Evolutionary conservation across 371 early-diverging fungal genomes (phyloP), one percentile per base, ranked within the genome.

Genomic region (Actinomucor elegans): DNA sequence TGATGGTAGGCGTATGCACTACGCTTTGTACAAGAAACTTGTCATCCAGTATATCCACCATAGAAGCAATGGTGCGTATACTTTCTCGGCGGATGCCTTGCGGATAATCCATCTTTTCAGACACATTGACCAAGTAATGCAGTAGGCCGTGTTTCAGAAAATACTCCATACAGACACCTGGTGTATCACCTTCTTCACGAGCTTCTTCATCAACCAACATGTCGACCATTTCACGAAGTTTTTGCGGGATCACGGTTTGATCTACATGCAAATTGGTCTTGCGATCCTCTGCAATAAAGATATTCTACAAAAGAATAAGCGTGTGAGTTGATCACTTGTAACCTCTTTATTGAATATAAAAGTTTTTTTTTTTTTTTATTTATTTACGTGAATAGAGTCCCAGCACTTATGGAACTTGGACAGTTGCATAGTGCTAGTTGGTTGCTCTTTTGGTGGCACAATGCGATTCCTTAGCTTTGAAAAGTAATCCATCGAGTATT

Each of bases 131-230:
- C 27, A 97, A 76, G 34, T 85, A 79, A 23, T 81, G 85, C 21
- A 97, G 70, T 27, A 97, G 73, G 41, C 83, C 83, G 57, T 91
- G 86, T 55, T 89, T 92, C 50, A 97, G 73, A 42, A 94, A 86
- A 40, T 90, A 89, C 60, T 97, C 98, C 84, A 94, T 95, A 67
- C 96, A 95, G 1, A 89, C 84, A 21, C 94, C 96, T 0, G 90
- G 88, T 0, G 86, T 80, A 29, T 79, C 79, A 32, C 85, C 82
- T 6, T 85, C 79, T 54, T 86, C 86, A 29, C 86, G 69, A 18
- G 86, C 86, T 61, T 94, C 92, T 71, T 97, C 98, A 64, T 92
- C 92, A 11, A 94, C 89, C 11, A 97, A 75, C 58, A 94, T 72
- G 67, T 94, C 94, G 5, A 91, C 88, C 89, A 97, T 94, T 31